phyloP scores from a whole-genome alignment of 2,329 filamentous ascomycete species.

The Lachnellula hyalina region DNA sequence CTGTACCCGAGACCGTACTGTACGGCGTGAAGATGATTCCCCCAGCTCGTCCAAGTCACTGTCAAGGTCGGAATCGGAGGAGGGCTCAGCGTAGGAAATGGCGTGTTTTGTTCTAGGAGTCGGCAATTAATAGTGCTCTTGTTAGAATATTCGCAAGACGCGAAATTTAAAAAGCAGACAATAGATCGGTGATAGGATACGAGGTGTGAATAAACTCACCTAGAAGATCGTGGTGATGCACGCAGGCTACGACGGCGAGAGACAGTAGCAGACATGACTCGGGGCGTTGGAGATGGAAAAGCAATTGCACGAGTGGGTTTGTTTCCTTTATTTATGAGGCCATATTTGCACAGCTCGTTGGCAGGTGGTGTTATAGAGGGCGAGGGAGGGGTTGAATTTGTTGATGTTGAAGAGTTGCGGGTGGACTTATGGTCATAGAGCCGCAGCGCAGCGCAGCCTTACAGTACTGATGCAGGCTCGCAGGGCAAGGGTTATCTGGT shows the following conservation, averaged over 20 bases:
- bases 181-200: too few relatives aligned
- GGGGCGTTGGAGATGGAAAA: too few relatives aligned
- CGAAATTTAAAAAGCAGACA: too few relatives aligned
- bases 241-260: neutral
- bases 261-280: neutral
- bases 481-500: neutral
- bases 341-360: neutral
- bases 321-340: neutral
- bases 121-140: neutral
- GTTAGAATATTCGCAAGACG: neutral
- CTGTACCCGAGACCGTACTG: neutral
- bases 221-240: neutral
- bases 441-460: neutral
- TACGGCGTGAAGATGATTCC: neutral
- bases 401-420: neutral
- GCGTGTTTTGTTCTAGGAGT: conserved; percentile 20
- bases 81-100: conserved; percentile 26
- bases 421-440: neutral
- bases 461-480: neutral
- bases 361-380: neutral
- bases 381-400: neutral
- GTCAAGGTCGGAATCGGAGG: conserved; percentile 2
- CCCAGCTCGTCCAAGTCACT: neutral
- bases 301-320: neutral
- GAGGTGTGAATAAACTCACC: neutral